These are phyloP conservation scores for Aureobasidium leucospermi DNA, from an alignment of 2,329 filamentous ascomycete species.

Conservation along the genomic window DNA sequence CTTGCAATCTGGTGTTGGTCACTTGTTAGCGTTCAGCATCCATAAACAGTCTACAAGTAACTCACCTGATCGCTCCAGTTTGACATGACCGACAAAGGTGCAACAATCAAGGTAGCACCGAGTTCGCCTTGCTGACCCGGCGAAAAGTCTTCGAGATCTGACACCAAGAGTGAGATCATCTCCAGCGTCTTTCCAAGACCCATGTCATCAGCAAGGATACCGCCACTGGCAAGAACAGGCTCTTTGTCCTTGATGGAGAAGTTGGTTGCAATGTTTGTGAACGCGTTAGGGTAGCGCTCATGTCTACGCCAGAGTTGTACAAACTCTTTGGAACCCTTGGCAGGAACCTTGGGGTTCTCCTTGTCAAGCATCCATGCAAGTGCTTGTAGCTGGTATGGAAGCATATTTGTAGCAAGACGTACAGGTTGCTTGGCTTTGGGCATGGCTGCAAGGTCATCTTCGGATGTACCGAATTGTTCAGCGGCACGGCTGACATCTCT, in stretches of 20 bases:
- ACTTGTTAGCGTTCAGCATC: background rate
- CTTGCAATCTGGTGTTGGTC: constrained; percentile 45
- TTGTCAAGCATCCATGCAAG: constrained; percentile 74
- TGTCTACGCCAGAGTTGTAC: constrained; percentile 71
- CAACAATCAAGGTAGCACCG: constrained; percentile 70
- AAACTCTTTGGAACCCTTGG: constrained; percentile 49
- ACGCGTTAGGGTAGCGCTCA: constrained; percentile 34
- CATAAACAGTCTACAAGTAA: background rate
- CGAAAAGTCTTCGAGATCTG: constrained; percentile 33
- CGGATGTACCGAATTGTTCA: constrained; percentile 63
- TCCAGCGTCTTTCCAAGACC: constrained; percentile 85
- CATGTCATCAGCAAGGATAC: constrained; percentile 89
- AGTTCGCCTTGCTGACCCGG: constrained; percentile 13
- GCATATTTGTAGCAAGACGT: constrained; percentile 56
- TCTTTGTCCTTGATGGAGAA: constrained; percentile 49
- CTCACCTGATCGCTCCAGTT: constrained; percentile 69
- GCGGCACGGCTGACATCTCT: constrained; percentile 57
- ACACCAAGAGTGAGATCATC: constrained; percentile 70
- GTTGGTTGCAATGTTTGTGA: constrained; percentile 64
- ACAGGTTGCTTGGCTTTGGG: constrained; percentile 63
- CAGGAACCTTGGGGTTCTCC: constrained; percentile 62
- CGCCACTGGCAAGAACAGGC: constrained; percentile 66
- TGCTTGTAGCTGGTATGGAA: constrained; percentile 76
- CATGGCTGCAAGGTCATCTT: constrained; percentile 63
- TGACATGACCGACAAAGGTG: constrained; percentile 79